Evolutionary conservation across 208 protist species (phyloP), one percentile per base, ranked within the genome.

Genomic region (Trypanosoma congolense): DNA sequence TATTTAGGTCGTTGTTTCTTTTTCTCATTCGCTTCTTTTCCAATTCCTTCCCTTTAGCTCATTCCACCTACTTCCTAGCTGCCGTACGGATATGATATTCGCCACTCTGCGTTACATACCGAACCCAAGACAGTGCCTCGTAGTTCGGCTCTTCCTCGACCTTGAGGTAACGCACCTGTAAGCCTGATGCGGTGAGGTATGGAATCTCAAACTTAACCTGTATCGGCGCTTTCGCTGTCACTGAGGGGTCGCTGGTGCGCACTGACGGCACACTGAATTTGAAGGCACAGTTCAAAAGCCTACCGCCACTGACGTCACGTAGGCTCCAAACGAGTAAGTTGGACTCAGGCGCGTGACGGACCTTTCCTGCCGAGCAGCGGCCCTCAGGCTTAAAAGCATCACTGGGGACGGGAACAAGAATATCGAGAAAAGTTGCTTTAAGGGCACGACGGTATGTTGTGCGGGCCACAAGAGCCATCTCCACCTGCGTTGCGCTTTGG

Each of bases 81-180:
- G 87, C 63, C 3, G 76, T 97, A 8, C 96, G 84, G 14, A 99
- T 65, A 60, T 98, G 83, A 67, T 99, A 99, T 43, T 98, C 91
- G 4, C 97, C 97, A 63, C 89, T 98, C 70, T 96, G 78, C 16
- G 97, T 99, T 16, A 99, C 86, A 77, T 99, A 99, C n/a, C 98
- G 84, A 42, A 99, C 97, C 98, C 98, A 99, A 30, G 97, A 97
- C 16, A 98, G 68, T 3, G 97, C 95, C 62, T 96, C 73, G 65
- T 99, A 98, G 63, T 96, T 95, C 24, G 75, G 91, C 68, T 97
- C 94, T 79, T 99, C 98, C 24, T 94, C 84, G 42, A 99, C 92
- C 77, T 99, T 99, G 19, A 99, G 72, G 60, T 99, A 99, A 16
- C 97, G 87, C 47, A 99, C 97, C 74, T 99, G 96, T 29, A 99